Evolutionary conservation across 2,329 filamentous ascomycete species (phyloP), one percentile per base, ranked within the genome.

Genomic region (Mycosphaerelloides madeirae): DNA sequence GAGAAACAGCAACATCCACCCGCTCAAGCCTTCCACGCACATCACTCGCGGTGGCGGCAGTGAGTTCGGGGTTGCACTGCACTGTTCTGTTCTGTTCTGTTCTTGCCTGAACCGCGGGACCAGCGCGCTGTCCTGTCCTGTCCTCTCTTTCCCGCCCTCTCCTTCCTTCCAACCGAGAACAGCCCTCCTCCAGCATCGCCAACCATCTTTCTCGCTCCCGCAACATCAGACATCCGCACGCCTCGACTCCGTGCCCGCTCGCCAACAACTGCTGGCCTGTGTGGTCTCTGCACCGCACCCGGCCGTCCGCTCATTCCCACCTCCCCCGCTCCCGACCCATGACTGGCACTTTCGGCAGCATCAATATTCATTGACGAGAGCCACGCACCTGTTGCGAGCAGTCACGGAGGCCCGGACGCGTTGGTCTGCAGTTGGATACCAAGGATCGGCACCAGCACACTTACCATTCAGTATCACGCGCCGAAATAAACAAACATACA

Each of bases 321-420:
- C 16, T 37, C 19, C 33, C 37, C 46, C 41, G 36, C 41, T 15
- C 29, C 32, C 39, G 34, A 34, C 44, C 20, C 29, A 45, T 41
- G 41, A 22, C 38, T 32, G 41, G 33, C 42, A 38, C 41, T 33
- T 28, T 29, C 29, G 38, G 29, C 18, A 33, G 29, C 41, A 41
- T 43, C 32, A 44, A 45, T 55, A 55, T 55, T 55, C 48, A 53
- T 55, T 53, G 44, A 49, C 25, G 36, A 31, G 19, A 40, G 35
- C 28, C 39, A 34, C 41, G 34, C 43, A 44, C 33, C 43, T 20
- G 36, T 12, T 20, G 25, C 44, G 36, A 29, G 31, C 43, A 36
- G 22, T 42, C 38, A 46, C 25, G 34, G 38, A 28, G 20, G 31
- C 38, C 29, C 32, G 14, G 28, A 38, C 39, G 22, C 28, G 20